A percentile compares a stretch with the other conserved stretches of the same genome.
Conservation (phyloP, 805 yeast species). For the Saccharomyces paradoxus region DNA sequence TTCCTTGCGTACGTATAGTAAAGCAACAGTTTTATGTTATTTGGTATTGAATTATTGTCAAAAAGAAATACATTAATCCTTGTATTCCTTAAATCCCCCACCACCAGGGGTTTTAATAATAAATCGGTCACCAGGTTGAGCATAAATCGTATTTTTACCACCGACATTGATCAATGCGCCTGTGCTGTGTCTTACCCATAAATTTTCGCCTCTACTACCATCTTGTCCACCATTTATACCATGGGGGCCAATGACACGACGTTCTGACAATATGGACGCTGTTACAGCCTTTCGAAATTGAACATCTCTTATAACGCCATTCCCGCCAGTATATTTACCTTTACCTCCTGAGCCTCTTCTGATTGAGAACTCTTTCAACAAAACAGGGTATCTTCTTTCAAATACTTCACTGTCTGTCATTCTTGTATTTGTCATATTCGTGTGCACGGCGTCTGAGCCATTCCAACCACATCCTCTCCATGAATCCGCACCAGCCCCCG, state of each 20-base stretch:
- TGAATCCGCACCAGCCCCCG: conserved; percentile 60
- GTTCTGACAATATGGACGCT: conserved; percentile 76
- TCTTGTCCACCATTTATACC: conserved; percentile 78
- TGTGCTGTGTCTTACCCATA: conserved; percentile 37
- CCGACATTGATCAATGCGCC: conserved; percentile 44
- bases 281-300: conserved; percentile 67
- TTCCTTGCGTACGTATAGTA: too few species aligned
- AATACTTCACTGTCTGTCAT: conserved; percentile 87
- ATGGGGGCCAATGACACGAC: conserved; percentile 78
- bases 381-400: conserved; percentile 81
- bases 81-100: conserved; percentile 60
- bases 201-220: conserved; percentile 65
- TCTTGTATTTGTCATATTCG: conserved; percentile 89
- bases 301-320: conserved; percentile 79
- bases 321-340: conserved; percentile 70
- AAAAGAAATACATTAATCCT: background rate
- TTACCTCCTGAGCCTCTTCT: conserved; percentile 72
- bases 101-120: conserved; percentile 77
- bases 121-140: conserved; percentile 56
- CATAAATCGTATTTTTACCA: conserved; percentile 58
- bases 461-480: conserved; percentile 66
- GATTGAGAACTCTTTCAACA: conserved; percentile 62
- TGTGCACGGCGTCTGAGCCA: conserved; percentile 85
- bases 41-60: too few species aligned
- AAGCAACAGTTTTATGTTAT: too few species aligned